Evolutionary conservation across 1,139 yeast species (phyloP).

Genomic region (Nakaseomyces nivariensis): DNA sequence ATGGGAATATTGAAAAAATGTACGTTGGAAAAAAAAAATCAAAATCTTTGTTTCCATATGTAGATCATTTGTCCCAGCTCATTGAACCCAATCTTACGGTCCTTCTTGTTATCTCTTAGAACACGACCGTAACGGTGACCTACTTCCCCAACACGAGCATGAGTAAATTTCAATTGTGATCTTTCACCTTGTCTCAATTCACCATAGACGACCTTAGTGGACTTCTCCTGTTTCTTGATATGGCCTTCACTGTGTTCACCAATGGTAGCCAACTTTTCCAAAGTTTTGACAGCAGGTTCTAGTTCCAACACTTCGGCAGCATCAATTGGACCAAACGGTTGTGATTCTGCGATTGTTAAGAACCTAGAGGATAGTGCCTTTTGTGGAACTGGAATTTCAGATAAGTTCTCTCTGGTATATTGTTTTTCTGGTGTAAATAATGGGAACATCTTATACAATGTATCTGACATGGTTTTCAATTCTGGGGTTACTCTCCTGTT

Average conservation of each 20-base stretch:
- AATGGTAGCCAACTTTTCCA: constrained; percentile 53
- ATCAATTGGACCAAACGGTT: constrained; percentile 95
- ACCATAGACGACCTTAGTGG: constrained; percentile 24
- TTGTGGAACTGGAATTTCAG: constrained; percentile 91
- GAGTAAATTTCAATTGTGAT: constrained; percentile 59
- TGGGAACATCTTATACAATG: constrained; percentile 78
- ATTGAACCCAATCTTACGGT: constrained; percentile 70
- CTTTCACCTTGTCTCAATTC: constrained; percentile 43
- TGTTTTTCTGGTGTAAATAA: constrained; percentile 37
- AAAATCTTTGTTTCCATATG: constrained; percentile 12
- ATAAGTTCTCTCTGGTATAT: constrained; percentile 52
- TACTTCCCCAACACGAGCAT: constrained; percentile 69
- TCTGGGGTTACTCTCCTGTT: constrained; percentile 41
- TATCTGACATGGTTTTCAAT: constrained; percentile 43
- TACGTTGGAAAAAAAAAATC: neutral
- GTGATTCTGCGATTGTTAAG: constrained; percentile 83
- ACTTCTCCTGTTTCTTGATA: constrained; percentile 11
- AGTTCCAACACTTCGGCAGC: constrained; percentile 81
- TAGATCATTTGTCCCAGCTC: constrained; percentile 56
- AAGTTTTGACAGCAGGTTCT: constrained; percentile 75
- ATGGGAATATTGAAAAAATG: neutral
- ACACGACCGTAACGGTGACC: constrained; percentile 91
- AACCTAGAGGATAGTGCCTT: constrained; percentile 78
- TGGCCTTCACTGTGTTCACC: constrained; percentile 37
- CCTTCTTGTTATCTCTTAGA: constrained; percentile 78